These are phyloP conservation scores for Triticum monococcum DNA, from an alignment of 176 grass and related monocot genomes.

Conservation along the genomic window DNA sequence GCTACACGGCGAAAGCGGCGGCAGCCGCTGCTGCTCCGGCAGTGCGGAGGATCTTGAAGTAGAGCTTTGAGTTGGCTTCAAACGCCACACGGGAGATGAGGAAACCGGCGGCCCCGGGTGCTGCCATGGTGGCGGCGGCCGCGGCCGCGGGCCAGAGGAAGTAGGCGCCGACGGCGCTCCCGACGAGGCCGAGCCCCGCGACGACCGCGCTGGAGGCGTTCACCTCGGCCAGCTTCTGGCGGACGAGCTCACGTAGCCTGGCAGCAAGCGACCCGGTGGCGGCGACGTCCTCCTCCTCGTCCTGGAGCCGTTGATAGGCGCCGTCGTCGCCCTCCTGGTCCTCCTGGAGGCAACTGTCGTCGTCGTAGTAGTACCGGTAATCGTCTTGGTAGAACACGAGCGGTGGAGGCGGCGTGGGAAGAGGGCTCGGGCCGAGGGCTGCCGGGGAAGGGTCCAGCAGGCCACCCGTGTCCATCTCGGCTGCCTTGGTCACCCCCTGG, in stretches of 20 bases:
- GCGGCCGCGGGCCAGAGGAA: neutral
- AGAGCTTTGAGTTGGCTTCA: neutral
- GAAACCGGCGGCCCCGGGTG: neutral
- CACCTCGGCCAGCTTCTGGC: neutral
- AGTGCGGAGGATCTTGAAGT: neutral
- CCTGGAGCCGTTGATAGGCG: neutral
- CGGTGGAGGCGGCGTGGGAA: neutral
- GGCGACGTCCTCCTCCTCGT: neutral
- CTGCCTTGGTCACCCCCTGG: neutral
- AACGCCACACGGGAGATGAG: neutral
- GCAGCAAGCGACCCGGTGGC: neutral
- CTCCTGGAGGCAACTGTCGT: neutral
- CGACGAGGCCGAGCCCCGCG: neutral
- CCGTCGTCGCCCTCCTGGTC: neutral
- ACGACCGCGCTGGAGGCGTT: neutral
- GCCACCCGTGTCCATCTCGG: neutral
- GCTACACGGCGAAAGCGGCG: neutral
- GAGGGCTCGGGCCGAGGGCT: neutral
- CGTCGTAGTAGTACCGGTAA: neutral
- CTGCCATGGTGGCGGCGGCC: neutral
- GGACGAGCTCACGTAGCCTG: neutral
- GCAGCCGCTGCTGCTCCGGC: neutral
- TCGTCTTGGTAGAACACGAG: neutral
- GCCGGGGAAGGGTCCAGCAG: neutral
- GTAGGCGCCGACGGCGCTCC: neutral